Evolutionary conservation across 768 basidiomycete species (phyloP).

Genomic region (Pulveroboletus ravenelii): DNA sequence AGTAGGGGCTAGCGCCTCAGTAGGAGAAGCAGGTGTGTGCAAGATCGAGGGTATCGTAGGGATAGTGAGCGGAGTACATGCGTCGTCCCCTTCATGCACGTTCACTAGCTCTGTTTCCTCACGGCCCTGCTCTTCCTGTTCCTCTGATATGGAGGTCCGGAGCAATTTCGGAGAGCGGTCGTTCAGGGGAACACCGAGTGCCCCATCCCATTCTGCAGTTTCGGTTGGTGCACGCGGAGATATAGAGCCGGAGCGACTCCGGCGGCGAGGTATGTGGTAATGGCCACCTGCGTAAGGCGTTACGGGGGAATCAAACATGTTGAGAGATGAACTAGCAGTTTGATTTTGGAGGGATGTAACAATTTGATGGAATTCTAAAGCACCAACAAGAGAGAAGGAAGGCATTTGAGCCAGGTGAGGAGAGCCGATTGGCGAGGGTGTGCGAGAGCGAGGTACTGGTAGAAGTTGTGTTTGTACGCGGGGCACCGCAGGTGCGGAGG

Average conservation of each 20-base stretch:
- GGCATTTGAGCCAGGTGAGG: constrained; percentile 53
- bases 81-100: constrained; percentile 10
- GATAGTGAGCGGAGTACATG: constrained; percentile 18
- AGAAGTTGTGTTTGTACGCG: constrained; percentile 40
- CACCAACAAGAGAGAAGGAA: constrained; percentile 89
- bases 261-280: constrained; percentile 45
- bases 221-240: constrained; percentile 30
- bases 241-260: constrained; percentile 28
- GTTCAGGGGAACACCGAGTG: constrained; percentile 47
- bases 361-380: constrained; percentile 92
- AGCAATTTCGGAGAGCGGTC: constrained; percentile 42
- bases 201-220: constrained; percentile 47
- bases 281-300: constrained; percentile 76
- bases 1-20: constrained; percentile 36
- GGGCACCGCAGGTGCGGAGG: constrained; percentile 35
- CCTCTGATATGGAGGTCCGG: constrained; percentile 22
- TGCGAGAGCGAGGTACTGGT: constrained; percentile 37
- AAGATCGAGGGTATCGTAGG: constrained; percentile 51
- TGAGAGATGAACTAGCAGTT: constrained; percentile 53
- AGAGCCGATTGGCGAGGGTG: constrained; percentile 45
- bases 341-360: constrained; percentile 75
- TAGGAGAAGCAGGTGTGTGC: constrained; percentile 47
- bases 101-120: constrained; percentile 9
- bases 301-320: constrained; percentile 59
- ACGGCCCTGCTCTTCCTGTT: constrained; percentile 8